Evolutionary conservation across 805 yeast species (phyloP), one percentile per base, ranked within the genome.

Genomic region (Nakazawaea wickerhamii): DNA sequence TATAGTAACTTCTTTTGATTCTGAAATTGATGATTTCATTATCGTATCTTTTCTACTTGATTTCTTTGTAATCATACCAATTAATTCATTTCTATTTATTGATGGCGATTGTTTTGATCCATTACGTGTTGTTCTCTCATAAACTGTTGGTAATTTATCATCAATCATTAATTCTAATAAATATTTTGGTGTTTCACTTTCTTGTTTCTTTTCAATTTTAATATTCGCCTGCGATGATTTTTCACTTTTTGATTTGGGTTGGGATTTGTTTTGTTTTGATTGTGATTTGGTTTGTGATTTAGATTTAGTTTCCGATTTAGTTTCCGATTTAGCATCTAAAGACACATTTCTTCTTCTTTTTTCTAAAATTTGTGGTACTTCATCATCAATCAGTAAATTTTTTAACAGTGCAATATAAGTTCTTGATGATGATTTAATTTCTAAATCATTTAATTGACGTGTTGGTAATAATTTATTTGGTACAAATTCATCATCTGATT

Each of bases 131-230:
- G 22, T 14, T 28, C 35, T 38, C 4, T 20, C 28, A 21, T 14
- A 30, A 21, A 38, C 35, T 21, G 28, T 22, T 15, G 41, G 41
- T 4, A 38, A 8, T 19, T 38, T 38, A 19, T 38, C 41, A 17
- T 38, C 41, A 13, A 38, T 38, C 35, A 30, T 23, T 14, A 38
- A 30, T 4, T 30, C 52, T 4, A 35, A n/a, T 22, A 38, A 38
- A 6, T 21, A 18, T 15, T 14, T 30, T 7, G 20, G 20, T 8
- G 10, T 36, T 21, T 20, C 19, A 17, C 13, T 5, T 7, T 18
- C 36, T 19, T 32, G 17, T 9, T 18, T 20, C 36, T n/a, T n/a
- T n/a, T n/a, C n/a, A 28, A 28, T 8, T 4, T 28, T n/a, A n/a
- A n/a, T n/a, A n/a, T n/a, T n/a, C n/a, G n/a, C n/a, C n/a, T n/a